A percentile compares a stretch with the other conserved stretches of the same genome.
Evolutionary conservation across 129 eudicot genomes (phyloP).

Genomic region (Artemisia annua): DNA sequence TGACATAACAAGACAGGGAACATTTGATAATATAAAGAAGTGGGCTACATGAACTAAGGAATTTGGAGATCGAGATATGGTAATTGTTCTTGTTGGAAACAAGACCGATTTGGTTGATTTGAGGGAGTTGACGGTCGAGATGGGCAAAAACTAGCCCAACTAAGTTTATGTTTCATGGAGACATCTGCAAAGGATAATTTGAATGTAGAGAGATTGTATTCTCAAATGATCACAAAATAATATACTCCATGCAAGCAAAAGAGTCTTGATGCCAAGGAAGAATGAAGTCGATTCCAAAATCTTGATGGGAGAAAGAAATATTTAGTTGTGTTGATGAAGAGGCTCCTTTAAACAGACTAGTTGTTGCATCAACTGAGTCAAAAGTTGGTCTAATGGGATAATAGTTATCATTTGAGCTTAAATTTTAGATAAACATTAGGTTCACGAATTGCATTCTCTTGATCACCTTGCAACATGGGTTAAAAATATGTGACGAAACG

Average conservation of each 20-base stretch:
- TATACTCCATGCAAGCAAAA: slow-evolving; percentile 59
- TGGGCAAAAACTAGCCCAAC: slow-evolving; percentile 61
- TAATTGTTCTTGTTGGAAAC: slow-evolving; percentile 74
- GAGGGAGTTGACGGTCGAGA: slow-evolving; percentile 69
- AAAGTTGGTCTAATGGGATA: neutral
- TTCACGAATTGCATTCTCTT: neutral
- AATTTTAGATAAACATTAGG: neutral
- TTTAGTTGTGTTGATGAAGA: slow-evolving; percentile 57
- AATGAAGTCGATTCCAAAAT: slow-evolving; percentile 21
- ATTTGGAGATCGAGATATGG: slow-evolving; percentile 62
- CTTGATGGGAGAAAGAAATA: slow-evolving; percentile 54
- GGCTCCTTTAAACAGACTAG: slow-evolving; percentile 42
- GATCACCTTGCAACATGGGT: too few relatives aligned
- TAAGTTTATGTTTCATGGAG: slow-evolving; percentile 63
- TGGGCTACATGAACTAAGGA: slow-evolving; percentile 66
- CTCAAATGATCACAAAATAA: slow-evolving; percentile 66
- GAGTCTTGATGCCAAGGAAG: slow-evolving; percentile 44
- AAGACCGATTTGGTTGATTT: slow-evolving; percentile 58
- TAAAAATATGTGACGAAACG: too few relatives aligned
- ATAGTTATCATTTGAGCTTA: slow-evolving; percentile 4
- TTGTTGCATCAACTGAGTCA: slow-evolving; percentile 54
- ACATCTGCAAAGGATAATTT: slow-evolving; percentile 75
- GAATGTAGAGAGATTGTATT: slow-evolving; percentile 82
- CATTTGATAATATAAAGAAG: slow-evolving; percentile 63
- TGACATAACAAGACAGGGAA: slow-evolving; percentile 63